phyloP scores from a whole-genome alignment of 805 yeast genomes.

The Schwanniomyces vanrijiae region DNA sequence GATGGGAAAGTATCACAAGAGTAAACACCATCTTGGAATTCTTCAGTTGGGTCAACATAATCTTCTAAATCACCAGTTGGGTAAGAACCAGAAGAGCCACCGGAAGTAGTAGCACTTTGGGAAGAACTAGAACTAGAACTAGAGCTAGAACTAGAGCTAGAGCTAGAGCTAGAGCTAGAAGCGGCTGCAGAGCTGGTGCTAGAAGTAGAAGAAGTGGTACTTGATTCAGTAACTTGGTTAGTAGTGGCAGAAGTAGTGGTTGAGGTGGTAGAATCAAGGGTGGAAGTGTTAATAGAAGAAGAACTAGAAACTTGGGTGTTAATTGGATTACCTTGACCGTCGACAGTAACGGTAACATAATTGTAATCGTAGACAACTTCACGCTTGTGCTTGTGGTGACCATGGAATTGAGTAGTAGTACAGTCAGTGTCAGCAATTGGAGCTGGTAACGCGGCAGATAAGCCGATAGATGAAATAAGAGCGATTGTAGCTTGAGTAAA shows the following conservation, averaged over 20 bases:
- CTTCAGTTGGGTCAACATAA: constrained; percentile 52
- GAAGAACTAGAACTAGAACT: constrained; percentile 24
- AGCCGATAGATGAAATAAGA: constrained; percentile 10
- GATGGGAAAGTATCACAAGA: constrained; percentile 71
- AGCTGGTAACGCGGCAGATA: constrained; percentile 22
- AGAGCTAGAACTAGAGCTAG: constrained; percentile 18
- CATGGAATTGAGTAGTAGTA: constrained; percentile 48
- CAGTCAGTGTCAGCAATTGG: constrained; percentile 32
- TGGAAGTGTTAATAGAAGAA: constrained; percentile 17
- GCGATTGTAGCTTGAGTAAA: constrained; percentile 15
- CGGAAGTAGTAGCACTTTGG: constrained; percentile 25
- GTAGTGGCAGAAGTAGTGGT: constrained; percentile 17
- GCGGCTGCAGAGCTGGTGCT: constrained; percentile 17
- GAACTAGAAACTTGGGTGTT: constrained; percentile 18
- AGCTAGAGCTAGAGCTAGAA: constrained; percentile 15
- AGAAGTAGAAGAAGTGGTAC: constrained; percentile 7
- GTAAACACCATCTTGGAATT: constrained; percentile 72
- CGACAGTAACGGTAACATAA: constrained; percentile 44
- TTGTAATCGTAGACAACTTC: constrained; percentile 49
- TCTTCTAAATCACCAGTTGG: constrained; percentile 53
- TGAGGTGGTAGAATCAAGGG: constrained; percentile 16
- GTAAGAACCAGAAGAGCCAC: constrained; percentile 21
- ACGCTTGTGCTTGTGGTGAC: constrained; percentile 62
- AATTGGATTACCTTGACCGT: constrained; percentile 41
- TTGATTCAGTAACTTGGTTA: constrained; percentile 9